Evolutionary conservation across 176 grass and related monocot genomes (phyloP).

Genomic region (bread wheat (Triticum aestivum)): IWGSC_CS_RefSeq_v2.1 NC_057803.1:582102278-582102777

Average conservation of each 20-base stretch:
- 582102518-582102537: slow-evolving; percentile 5
- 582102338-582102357: neutral
- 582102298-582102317: neutral
- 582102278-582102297: neutral
- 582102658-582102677: neutral
- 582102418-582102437: slow-evolving; percentile 14
- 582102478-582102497: slow-evolving; percentile 22
- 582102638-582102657: neutral
- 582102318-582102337: neutral
- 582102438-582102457: neutral
- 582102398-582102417: neutral
- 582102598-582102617: neutral
- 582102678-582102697: neutral
- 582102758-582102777: neutral
- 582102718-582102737: no score
- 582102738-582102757: no score
- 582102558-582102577: neutral
- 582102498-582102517: neutral
- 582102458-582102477: slow-evolving; percentile 7
- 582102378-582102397: slow-evolving; percentile 6
- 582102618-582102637: neutral
- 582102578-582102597: neutral
- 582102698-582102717: no score
- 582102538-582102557: neutral
- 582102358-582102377: neutral